Evolutionary conservation across 371 early-diverging fungal genomes (phyloP).

Genomic region (Actinomortierella ambigua): DNA sequence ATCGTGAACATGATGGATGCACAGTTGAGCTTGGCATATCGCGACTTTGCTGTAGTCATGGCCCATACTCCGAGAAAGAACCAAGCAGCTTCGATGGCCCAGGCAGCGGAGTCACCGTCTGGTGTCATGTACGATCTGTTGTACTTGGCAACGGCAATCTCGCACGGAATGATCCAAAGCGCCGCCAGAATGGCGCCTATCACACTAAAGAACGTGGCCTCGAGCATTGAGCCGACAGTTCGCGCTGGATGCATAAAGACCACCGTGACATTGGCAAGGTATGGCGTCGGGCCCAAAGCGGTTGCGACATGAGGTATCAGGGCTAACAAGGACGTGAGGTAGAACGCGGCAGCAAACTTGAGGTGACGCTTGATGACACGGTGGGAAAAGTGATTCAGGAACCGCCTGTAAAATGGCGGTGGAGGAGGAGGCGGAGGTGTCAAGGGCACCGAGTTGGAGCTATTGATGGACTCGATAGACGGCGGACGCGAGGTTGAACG

Average conservation of each 20-base stretch:
- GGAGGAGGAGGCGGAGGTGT: slow-evolving; percentile 30
- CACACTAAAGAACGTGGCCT: slow-evolving; percentile 52
- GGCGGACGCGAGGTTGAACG: slow-evolving; percentile 26
- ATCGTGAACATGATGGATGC: slow-evolving; percentile 31
- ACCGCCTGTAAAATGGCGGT: slow-evolving; percentile 29
- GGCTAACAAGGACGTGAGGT: slow-evolving; percentile 50
- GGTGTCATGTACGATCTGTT: slow-evolving; percentile 23
- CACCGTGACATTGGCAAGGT: slow-evolving; percentile 50
- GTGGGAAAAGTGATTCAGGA: slow-evolving; percentile 47
- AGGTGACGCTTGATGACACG: slow-evolving; percentile 59
- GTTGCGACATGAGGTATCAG: slow-evolving; percentile 46
- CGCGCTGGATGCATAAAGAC: slow-evolving; percentile 58
- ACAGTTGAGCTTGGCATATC: slow-evolving; percentile 36
- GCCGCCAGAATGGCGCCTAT: slow-evolving; percentile 49
- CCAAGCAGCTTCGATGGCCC: slow-evolving; percentile 37
- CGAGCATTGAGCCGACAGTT: slow-evolving; percentile 56
- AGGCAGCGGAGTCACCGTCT: background rate
- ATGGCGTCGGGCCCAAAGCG: slow-evolving; percentile 50
- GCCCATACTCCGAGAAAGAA: slow-evolving; percentile 39
- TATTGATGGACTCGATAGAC: slow-evolving; percentile 37
- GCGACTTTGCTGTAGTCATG: slow-evolving; percentile 28
- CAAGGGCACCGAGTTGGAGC: slow-evolving; percentile 39
- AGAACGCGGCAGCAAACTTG: slow-evolving; percentile 58
- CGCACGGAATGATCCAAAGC: slow-evolving; percentile 47
- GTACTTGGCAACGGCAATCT: slow-evolving; percentile 44